phyloP scores from a whole-genome alignment of 495 filamentous ascomycete species.

The Rusavskia elegans region DNA sequence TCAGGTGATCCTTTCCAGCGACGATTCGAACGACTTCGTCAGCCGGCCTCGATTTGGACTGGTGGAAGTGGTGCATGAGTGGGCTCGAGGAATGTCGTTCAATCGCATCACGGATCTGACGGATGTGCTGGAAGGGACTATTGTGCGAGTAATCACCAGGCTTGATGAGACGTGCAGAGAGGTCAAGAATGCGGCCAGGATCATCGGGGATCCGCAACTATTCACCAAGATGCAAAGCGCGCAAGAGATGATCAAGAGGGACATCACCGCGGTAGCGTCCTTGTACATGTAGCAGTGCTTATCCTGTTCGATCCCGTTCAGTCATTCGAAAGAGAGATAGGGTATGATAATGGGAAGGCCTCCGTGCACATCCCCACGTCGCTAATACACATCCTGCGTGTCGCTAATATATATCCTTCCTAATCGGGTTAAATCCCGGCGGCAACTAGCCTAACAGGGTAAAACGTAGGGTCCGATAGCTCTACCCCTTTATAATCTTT shows the following conservation, averaged over 20 bases:
- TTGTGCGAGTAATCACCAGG: conserved; percentile 81
- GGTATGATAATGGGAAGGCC: no score
- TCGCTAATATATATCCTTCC: no score
- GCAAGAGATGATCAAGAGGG: conserved; percentile 92
- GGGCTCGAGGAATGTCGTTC: conserved; percentile 95
- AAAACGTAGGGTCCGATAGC: no score
- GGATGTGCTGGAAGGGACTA: conserved; percentile 91
- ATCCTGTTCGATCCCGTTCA: background rate
- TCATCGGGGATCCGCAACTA: conserved; percentile 88
- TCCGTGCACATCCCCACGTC: no score
- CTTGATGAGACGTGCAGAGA: conserved; percentile 94
- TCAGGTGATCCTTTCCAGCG: conserved; percentile 77
- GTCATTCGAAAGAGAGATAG: background rate
- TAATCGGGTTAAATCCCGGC: no score
- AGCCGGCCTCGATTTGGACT: conserved; percentile 76
- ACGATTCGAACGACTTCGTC: conserved; percentile 85
- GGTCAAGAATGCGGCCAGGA: conserved; percentile 89
- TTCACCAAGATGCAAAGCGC: conserved; percentile 92
- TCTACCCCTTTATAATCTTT: no score
- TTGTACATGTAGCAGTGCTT: conserved; percentile 48
- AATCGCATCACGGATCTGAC: conserved; percentile 94
- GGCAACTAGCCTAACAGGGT: no score
- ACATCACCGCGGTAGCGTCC: conserved; percentile 80
- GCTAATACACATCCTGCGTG: no score
- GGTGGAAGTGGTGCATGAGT: conserved; percentile 96